phyloP scores from a whole-genome alignment of 148 eudicot species.

The Rhododendron molle region DNA sequence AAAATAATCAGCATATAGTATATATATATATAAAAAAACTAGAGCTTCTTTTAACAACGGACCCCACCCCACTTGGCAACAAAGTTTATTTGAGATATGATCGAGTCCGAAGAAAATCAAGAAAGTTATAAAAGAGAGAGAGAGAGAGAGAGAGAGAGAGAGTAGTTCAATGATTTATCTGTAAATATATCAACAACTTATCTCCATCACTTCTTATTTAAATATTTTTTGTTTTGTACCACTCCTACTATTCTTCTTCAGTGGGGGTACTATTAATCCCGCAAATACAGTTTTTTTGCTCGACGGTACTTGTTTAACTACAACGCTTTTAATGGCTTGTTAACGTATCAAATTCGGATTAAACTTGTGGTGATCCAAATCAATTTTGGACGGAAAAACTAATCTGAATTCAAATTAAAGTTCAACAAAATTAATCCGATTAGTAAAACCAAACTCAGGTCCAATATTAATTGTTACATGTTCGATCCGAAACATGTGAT shows the following conservation, averaged over 20 bases:
- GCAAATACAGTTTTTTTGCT: not conserved
- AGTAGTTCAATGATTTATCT: not conserved
- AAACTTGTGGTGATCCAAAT: not conserved
- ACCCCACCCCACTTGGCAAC: conserved; percentile 8
- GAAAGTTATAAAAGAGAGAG: not conserved
- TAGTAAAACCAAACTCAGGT: not conserved
- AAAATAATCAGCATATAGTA: not conserved
- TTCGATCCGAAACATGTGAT: not conserved
- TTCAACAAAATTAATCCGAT: not conserved
- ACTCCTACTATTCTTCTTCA: too few relatives aligned
- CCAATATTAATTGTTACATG: not conserved
- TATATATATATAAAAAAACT: not conserved
- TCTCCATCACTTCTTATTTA: not conserved
- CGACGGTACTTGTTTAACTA: not conserved
- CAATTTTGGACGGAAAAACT: not conserved
- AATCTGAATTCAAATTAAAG: not conserved
- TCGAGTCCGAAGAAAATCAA: not conserved
- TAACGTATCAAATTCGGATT: not conserved
- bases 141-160: too few relatives aligned
- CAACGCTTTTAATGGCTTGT: not conserved
- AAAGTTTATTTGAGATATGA: not conserved
- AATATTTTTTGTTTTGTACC: not conserved
- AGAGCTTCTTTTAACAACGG: not conserved
- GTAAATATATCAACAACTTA: not conserved
- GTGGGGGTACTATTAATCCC: not conserved